phyloP scores from a whole-genome alignment of 495 filamentous ascomycete genomes.

The Cetradonia linearis region DNA sequence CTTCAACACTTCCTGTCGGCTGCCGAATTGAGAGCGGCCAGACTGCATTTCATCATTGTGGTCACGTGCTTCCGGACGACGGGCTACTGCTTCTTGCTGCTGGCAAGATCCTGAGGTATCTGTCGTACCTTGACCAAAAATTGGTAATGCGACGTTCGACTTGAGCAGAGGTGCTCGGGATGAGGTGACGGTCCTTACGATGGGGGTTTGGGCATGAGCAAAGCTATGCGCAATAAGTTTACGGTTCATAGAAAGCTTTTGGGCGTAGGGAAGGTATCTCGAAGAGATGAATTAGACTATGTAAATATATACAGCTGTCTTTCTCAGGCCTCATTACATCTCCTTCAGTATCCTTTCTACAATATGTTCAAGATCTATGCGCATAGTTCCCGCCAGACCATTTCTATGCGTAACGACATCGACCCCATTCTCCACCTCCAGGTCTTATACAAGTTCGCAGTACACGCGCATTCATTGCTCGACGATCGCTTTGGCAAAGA shows the following conservation, averaged over 20 bases:
- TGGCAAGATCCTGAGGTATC: not conserved
- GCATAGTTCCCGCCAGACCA: constrained; percentile 93
- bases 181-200: no score
- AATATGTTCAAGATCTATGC: no score
- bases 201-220: no score
- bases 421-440: constrained; percentile 80
- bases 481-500: constrained; percentile 75
- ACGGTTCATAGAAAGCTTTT: no score
- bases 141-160: not conserved
- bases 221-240: not conserved
- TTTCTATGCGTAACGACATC: constrained; percentile 98
- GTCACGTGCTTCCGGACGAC: not conserved
- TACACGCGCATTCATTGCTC: constrained; percentile 89
- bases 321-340: no score
- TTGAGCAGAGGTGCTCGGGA: no score
- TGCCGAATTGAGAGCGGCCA: not conserved
- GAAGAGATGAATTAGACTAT: no score
- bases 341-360: no score
- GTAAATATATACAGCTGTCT: no score
- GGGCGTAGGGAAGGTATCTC: no score
- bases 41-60: not conserved
- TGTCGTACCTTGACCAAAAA: not conserved
- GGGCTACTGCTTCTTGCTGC: not conserved
- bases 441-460: constrained; percentile 92
- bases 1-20: not conserved